Base-by-base conservation (phyloP, 2,329 filamentous ascomycete genomes). In the Xylaria sp. region DNA sequence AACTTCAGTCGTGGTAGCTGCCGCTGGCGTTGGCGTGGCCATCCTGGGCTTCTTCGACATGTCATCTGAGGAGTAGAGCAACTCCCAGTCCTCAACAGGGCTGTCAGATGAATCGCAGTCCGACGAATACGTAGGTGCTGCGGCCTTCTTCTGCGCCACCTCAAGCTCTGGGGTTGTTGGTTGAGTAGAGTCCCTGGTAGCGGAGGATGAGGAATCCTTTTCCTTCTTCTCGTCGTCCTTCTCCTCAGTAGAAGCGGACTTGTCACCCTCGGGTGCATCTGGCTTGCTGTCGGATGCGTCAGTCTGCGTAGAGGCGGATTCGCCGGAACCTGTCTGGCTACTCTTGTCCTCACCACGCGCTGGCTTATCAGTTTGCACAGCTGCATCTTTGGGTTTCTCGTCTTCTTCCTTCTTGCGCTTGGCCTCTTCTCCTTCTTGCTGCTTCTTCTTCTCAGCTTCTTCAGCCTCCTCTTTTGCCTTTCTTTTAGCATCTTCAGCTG, bases 101-200 rank as follows among this genome's bases (percentile, higher is more conserved):
- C 84, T 86, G 46, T 87, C 86, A 0, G 84, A 87, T 0, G 84
- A 86, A 57, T 87, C 82, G 35, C 80, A 81, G 5, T 82, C 82
- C 0, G 82, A 83, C 0, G 80, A 78, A 61, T 79, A 78, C 51
- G 63, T 53, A 28, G 69, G 68, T 9, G 68, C 49, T 5, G 15
- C n/a, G 17, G 58, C 6, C 47, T 64, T 64, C 47, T 64, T 45
- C 17, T 55, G 49, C 3, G 33, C 17, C 14, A 15, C 33, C n/a
- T 55, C 42, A 3, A 45, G 25, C 23, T 43, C 55, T 7, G 58
- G 19, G 2, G 12, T 25, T 25, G 54, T 37, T 25, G 51, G 47
- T 25, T 61, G 21, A 21, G 61, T n/a, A 31, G 38, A 2, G 11
- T 60, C 61, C 17, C n/a, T 46, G 7, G 52, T 11, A 23, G 19